Conservation (phyloP, 352 stramenopile species). For the Phytophthora constricta region DNA sequence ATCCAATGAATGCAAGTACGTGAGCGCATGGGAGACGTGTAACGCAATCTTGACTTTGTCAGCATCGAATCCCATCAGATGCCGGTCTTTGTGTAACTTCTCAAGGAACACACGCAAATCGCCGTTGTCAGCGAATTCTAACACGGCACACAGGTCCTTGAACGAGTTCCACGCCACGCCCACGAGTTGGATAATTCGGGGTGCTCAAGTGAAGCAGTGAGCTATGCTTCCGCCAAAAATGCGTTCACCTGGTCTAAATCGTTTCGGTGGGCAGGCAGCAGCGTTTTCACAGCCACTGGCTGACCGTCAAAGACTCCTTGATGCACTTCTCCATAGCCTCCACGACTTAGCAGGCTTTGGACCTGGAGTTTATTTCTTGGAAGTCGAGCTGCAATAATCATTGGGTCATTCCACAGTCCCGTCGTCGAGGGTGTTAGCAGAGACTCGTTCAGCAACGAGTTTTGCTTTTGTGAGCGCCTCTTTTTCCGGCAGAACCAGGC, state of each 20-base stretch:
- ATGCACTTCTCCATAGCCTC: constrained; percentile 36
- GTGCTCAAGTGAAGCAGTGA: constrained; percentile 38
- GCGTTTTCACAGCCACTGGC: constrained; percentile 33
- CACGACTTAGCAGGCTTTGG: constrained; percentile 23
- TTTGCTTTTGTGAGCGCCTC: neutral
- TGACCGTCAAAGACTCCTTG: constrained; percentile 19
- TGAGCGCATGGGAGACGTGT: constrained; percentile 39
- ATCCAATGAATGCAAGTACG: constrained; percentile 41
- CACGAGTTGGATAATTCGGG: constrained; percentile 45
- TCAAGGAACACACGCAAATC: constrained; percentile 38
- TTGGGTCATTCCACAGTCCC: constrained; percentile 17
- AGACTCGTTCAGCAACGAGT: neutral
- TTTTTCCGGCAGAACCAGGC: neutral
- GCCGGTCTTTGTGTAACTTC: constrained; percentile 1
- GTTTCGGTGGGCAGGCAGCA: constrained; percentile 14
- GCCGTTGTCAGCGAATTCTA: constrained; percentile 44
- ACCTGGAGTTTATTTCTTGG: constrained; percentile 36
- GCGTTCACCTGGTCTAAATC: constrained; percentile 11
- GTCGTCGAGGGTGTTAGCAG: neutral
- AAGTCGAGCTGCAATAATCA: constrained; percentile 36
- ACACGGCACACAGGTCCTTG: constrained; percentile 39
- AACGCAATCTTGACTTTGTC: constrained; percentile 45
- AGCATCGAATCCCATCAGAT: constrained; percentile 23
- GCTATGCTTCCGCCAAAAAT: constrained; percentile 28
- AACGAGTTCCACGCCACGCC: constrained; percentile 47